A percentile compares a stretch with the other conserved stretches of the same genome.
phyloP scores from a whole-genome alignment of 2,329 filamentous ascomycete genomes.

The Byssoonygena ceratinophila region DNA sequence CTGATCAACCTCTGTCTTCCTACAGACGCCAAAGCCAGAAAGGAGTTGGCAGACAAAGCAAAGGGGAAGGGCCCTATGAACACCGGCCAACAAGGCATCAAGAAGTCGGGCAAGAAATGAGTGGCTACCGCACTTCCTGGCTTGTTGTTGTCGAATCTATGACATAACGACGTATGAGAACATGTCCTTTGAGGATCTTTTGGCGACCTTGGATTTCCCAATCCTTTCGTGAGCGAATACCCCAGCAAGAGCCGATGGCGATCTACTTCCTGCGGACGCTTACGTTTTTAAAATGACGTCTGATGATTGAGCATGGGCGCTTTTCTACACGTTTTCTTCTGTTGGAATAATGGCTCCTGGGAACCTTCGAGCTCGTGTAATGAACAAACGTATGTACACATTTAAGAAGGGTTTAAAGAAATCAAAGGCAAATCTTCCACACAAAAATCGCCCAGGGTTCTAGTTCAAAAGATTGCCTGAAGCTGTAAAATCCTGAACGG shows the following conservation, averaged over 20 bases:
- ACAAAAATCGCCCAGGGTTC: not conserved
- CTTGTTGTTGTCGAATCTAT: not conserved
- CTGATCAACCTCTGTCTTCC: slow-evolving; percentile 11
- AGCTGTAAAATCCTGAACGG: not conserved
- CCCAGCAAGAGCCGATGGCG: not conserved
- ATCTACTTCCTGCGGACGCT: not conserved
- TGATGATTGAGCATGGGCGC: not conserved
- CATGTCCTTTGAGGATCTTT: no score
- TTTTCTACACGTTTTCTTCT: not conserved
- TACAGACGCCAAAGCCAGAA: slow-evolving; percentile 72
- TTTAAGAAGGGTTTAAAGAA: not conserved
- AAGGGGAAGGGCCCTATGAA: slow-evolving; percentile 83
- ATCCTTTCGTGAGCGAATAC: slow-evolving; percentile 1
- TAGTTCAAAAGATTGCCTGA: not conserved
- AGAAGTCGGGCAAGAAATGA: slow-evolving; percentile 98
- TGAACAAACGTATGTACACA: slow-evolving; percentile 1
- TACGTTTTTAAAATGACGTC: not conserved
- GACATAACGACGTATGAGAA: slow-evolving; percentile 5
- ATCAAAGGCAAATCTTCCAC: not conserved
- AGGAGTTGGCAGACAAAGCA: slow-evolving; percentile 70
- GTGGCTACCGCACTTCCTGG: not conserved
- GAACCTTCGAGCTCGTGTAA: not conserved
- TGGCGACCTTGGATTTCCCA: no score
- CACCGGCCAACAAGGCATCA: slow-evolving; percentile 77
- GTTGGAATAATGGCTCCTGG: not conserved